Base-by-base conservation (phyloP, 2,329 filamentous ascomycete genomes). In the Fusarium incarnatum region DNA sequence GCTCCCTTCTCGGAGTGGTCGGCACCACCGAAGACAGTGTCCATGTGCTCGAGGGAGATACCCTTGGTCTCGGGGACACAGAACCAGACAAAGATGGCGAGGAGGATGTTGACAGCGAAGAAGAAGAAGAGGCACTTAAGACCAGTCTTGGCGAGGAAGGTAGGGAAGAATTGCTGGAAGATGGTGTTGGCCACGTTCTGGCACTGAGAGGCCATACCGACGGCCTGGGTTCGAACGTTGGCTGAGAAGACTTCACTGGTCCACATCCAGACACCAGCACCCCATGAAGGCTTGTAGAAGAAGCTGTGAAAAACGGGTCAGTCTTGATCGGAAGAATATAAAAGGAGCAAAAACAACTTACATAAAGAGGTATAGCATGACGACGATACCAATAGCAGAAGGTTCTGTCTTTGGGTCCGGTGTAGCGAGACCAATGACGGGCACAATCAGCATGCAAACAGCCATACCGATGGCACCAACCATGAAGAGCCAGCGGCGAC, bases 221-320 rank as follows among this genome's bases (percentile, higher is more conserved):
- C 88, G 37, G 89, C 89, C 77, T 92, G 89, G 8, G 89, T 88
- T 61, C 89, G 88, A n/a, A 92, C 87, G 77, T 92, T 92, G 87
- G 91, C 90, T 56, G 85, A 88, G 82, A 92, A 92, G 63, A 92
- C 83, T 71, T 92, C 89, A 4, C 88, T 85, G 1, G 89, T 92
- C 86, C 87, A 91, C 76, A 92, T 91, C 89, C 90, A 92, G 20
- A 88, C 87, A 7, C 89, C 91, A 4, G 89, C 89, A 53, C 89
- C 89, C 88, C 89, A 91, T 1, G 87, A 89, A 6, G 89, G 89
- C 76, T 92, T 92, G 80, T 92, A 89, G 80, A 89, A 89, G 78
- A 89, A 84, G 30, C 88, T 75, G 41, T 11, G 45, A 6, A 53
- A 11, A 2, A 2, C 15, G 50, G 20, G 22, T 69, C 32, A 56